Base-by-base conservation (phyloP, 2,329 filamentous ascomycete species). In the Ciborinia camelliae region DNA sequence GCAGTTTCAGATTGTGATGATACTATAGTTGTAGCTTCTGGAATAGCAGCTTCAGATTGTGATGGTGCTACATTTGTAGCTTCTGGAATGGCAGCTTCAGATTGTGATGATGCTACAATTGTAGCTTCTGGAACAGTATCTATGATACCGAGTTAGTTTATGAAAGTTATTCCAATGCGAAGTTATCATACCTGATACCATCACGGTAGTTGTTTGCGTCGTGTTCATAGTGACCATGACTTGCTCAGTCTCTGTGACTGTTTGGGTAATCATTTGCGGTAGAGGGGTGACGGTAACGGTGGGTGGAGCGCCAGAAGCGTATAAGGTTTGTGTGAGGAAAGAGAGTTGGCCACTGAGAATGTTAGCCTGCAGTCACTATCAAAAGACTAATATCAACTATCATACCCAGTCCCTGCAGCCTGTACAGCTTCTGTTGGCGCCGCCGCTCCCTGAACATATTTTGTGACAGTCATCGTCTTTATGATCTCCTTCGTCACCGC, bases 271-370 rank as follows among this genome's bases (percentile, higher is more conserved):
- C 45, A 57, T 63, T 10, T 60, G 57, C 53, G 74, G 71, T 18
- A 75, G 67, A 26, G 76, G 74, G 5, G 78, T 79, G 55, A 78
- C 73, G 6, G 77, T 80, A 28, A 78, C 71, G 28, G 76, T 77
- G 4, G 72, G 68, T n/a, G 64, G 50, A 23, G 64, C 37, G n/a
- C 76, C 77, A 28, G 70, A 71, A 7, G 63, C 72, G 57, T 73
- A 76, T 32, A 77, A 71, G 6, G 76, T 78, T 9, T 70, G 74
- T 23, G 76, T 78, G n/a, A 78, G 66, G 69, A 78, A 75, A 6
- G 76, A 76, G 14, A 77, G 68, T 68, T 77, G 68, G 64, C 26
- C 43, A 35, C 62, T 63, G 43, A n/a, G n/a, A 32, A 35, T 26
- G 32, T 59, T 76, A 75, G 18, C 67, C 68, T 5, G 48, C 47